phyloP scores from a whole-genome alignment of 2,329 filamentous ascomycete species.

The Hypomyces rosellus region DNA sequence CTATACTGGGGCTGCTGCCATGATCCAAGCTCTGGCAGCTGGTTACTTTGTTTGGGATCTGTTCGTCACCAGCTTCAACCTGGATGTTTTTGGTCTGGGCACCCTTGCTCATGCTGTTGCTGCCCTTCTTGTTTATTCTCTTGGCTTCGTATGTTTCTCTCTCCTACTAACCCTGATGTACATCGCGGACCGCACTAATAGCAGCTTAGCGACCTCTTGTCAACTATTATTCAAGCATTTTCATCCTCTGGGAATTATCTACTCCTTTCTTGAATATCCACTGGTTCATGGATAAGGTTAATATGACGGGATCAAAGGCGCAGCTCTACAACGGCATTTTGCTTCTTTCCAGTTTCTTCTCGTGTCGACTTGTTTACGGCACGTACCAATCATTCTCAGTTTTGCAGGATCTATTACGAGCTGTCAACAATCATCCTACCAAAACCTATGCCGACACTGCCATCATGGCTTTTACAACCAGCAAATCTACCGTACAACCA shows the following conservation, averaged over 20 bases:
- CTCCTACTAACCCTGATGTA: conserved; percentile 2
- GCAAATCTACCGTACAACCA: conserved; percentile 50
- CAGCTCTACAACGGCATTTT: conserved; percentile 74
- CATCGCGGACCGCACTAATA: neutral
- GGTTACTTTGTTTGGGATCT: conserved; percentile 87
- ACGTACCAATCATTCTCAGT: conserved; percentile 64
- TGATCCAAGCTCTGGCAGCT: conserved; percentile 69
- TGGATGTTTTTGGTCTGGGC: conserved; percentile 68
- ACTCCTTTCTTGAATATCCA: conserved; percentile 82
- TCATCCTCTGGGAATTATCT: conserved; percentile 83
- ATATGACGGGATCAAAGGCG: conserved; percentile 65
- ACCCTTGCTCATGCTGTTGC: conserved; percentile 71
- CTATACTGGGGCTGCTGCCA: conserved; percentile 64
- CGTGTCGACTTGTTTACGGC: conserved; percentile 70
- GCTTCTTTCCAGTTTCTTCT: conserved; percentile 69
- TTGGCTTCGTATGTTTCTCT: conserved; percentile 65
- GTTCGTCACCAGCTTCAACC: conserved; percentile 58
- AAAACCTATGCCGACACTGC: conserved; percentile 16
- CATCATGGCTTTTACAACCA: conserved; percentile 39
- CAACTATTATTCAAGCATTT: conserved; percentile 74
- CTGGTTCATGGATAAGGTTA: conserved; percentile 87
- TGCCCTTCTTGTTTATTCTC: conserved; percentile 65
- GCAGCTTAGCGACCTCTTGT: conserved; percentile 65
- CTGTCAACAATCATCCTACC: conserved; percentile 34
- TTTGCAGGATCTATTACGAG: conserved; percentile 62